Evolutionary conservation across 352 stramenopile genomes (phyloP), one percentile per base, ranked within the genome.

Genomic region (Blastocystis hominis): DNA sequence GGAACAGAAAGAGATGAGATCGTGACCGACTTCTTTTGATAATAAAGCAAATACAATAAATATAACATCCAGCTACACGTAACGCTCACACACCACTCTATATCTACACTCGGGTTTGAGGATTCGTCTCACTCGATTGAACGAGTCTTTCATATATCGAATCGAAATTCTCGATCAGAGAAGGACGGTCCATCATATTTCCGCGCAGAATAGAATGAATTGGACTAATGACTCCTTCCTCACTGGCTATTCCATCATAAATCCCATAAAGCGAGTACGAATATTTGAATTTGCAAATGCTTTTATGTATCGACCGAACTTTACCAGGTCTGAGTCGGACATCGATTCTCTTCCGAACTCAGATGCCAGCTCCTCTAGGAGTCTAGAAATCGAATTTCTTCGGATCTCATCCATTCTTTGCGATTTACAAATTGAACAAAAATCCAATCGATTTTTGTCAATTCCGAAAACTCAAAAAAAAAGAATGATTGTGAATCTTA

Each of bases 51-150:
- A n/a, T 61, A 61, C 20, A 80, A 38, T 10, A 80, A 36, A 63
- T 80, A 80, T 2, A 80, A n/a, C 70, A 80, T 80, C 46, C 50
- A 64, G 44, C 70, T 80, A 80, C 2, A n/a, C 30, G 36, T 61
- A 20, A 80, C 7, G 5, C 3, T 40, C 46, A 64, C 9, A 47
- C 2, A 62, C 10, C 3, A 42, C 13, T 63, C n/a, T n/a, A 59
- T 9, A 30, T 30, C 24, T 30, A 80, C 70, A 34, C 6, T 80
- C 70, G 46, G 4, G 70, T 80, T 62, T 80, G 46, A 13, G 36
- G 70, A 20, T 30, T 62, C 9, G 70, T 80, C 36, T 64, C 50
- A 15, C 40, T 10, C 44, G 70, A 80, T 44, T 30, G 13, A 15
- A 30, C 42, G 7, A 80, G 44, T 38, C 63, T 20, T 9, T 61